Percentiles rank a stretch among this genome's conserved stretches.
Evolutionary conservation across 2,329 filamentous ascomycete species (phyloP).

Genomic region (Simplicillium sp.): DNA sequence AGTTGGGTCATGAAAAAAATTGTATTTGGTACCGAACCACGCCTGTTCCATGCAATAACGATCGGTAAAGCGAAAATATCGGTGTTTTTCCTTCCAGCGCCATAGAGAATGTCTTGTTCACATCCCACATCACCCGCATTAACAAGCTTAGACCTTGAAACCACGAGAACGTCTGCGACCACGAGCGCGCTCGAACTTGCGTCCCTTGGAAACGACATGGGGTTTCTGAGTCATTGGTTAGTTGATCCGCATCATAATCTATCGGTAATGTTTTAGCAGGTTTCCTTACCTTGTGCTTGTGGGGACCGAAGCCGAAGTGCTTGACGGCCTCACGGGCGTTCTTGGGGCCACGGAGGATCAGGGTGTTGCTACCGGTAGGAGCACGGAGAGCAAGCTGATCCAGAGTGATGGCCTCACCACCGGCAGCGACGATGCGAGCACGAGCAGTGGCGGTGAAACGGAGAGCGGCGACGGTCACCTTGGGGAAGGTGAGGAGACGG

Average conservation of each 20-base stretch:
- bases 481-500: constrained; percentile 82
- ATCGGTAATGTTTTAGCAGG: neutral
- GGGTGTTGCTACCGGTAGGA: constrained; percentile 92
- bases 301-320: constrained; percentile 98
- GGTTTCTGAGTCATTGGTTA: constrained; percentile 62
- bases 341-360: constrained; percentile 96
- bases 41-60: constrained; percentile 33
- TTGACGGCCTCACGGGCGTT: constrained; percentile 95
- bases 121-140: neutral
- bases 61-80: constrained; percentile 20
- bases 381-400: constrained; percentile 94
- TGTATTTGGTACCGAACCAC: constrained; percentile 36
- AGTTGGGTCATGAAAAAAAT: constrained; percentile 22
- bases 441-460: constrained; percentile 95
- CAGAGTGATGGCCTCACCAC: constrained; percentile 90
- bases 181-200: constrained; percentile 99
- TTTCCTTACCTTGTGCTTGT: constrained; percentile 80
- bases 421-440: constrained; percentile 84
- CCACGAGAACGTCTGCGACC: constrained; percentile 95
- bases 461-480: constrained; percentile 87
- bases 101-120: constrained; percentile 2
- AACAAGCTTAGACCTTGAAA: constrained; percentile 90
- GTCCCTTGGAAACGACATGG: constrained; percentile 94
- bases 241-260: constrained; percentile 8
- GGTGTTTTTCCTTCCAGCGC: constrained; percentile 16